A percentile compares a stretch with the other conserved stretches of the same genome.
phyloP scores from a whole-genome alignment of 768 basidiomycete species.

The Tricholoma terreum region DNA sequence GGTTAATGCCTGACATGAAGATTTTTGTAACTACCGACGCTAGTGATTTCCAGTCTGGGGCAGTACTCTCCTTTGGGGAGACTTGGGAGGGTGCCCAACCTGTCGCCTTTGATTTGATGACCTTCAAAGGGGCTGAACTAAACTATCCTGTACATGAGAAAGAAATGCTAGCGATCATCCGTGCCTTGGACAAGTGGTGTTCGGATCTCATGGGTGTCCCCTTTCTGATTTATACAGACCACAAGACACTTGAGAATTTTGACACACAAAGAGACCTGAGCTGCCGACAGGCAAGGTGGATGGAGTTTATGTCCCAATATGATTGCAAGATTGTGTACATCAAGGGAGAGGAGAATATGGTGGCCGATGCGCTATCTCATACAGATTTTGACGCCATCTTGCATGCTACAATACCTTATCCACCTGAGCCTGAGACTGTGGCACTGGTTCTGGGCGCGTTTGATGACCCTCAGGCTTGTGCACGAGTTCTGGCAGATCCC shows the following conservation, averaged over 20 bases:
- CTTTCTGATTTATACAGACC: conserved; percentile 28
- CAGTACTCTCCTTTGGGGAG: conserved; percentile 22
- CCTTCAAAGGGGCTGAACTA: conserved; percentile 15
- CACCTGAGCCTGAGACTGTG: neutral
- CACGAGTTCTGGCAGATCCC: neutral
- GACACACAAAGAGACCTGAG: conserved; percentile 11
- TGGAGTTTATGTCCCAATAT: conserved; percentile 36
- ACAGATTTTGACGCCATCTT: neutral
- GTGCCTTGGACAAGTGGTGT: conserved; percentile 21
- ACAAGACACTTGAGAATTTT: conserved; percentile 24
- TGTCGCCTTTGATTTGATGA: conserved; percentile 22
- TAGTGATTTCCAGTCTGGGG: conserved; percentile 21
- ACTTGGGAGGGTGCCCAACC: conserved; percentile 28
- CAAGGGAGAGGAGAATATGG: conserved; percentile 27
- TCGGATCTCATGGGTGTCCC: conserved; percentile 13
- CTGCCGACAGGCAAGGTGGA: conserved; percentile 25
- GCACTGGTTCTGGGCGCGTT: neutral
- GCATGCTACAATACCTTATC: neutral
- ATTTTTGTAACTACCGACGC: conserved; percentile 31
- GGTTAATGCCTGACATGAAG: conserved; percentile 8
- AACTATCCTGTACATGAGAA: conserved; percentile 34
- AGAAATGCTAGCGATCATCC: conserved; percentile 31
- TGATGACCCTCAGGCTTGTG: neutral
- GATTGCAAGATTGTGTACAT: conserved; percentile 31
- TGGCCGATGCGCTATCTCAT: conserved; percentile 32